Evolutionary conservation across 345 rosid species (phyloP).

Genomic region (Chamaenerion angustifolium): DNA sequence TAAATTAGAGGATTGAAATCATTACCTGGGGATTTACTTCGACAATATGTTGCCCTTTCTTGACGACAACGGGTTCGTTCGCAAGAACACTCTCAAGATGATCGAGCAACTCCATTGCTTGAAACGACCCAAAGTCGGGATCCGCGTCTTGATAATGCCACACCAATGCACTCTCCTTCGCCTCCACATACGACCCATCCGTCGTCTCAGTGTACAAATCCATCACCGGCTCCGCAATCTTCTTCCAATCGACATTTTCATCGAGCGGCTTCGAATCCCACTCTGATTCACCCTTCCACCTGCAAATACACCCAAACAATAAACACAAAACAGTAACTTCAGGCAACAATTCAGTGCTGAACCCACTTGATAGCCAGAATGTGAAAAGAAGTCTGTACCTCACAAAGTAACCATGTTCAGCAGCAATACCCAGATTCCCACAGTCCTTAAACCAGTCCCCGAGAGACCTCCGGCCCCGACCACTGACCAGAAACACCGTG

Average conservation of each 20-base stretch:
- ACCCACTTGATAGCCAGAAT: too few species aligned
- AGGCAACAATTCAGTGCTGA: too few species aligned
- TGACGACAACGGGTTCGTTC: slow-evolving; percentile 11
- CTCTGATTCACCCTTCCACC: slow-evolving; percentile 6
- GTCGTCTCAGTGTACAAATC: slow-evolving; percentile 14
- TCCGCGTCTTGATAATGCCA: slow-evolving; percentile 14
- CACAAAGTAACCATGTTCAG: slow-evolving; percentile 28
- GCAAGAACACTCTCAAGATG: slow-evolving; percentile 14
- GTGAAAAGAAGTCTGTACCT: slow-evolving; percentile 1
- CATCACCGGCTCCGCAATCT: slow-evolving; percentile 12
- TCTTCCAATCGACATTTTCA: slow-evolving; percentile 11
- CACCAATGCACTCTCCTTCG: slow-evolving; percentile 15
- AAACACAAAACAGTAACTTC: too few species aligned
- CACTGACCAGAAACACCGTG: slow-evolving; percentile 28
- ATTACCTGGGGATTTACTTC: slow-evolving; percentile 14
- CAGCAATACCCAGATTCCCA: slow-evolving; percentile 27
- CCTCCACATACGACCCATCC: slow-evolving; percentile 12
- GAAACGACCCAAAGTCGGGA: slow-evolving; percentile 12
- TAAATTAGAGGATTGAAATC: too few species aligned
- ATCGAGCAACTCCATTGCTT: slow-evolving; percentile 14
- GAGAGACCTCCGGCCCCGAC: slow-evolving; percentile 18
- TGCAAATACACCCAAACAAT: too few species aligned
- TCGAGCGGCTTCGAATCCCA: slow-evolving; percentile 10
- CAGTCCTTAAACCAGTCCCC: slow-evolving; percentile 23
- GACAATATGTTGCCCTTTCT: slow-evolving; percentile 10